Evolutionary conservation across 2,329 filamentous ascomycete species (phyloP), one percentile per base, ranked within the genome.

Genomic region (Monosporascus ibericus): DNA sequence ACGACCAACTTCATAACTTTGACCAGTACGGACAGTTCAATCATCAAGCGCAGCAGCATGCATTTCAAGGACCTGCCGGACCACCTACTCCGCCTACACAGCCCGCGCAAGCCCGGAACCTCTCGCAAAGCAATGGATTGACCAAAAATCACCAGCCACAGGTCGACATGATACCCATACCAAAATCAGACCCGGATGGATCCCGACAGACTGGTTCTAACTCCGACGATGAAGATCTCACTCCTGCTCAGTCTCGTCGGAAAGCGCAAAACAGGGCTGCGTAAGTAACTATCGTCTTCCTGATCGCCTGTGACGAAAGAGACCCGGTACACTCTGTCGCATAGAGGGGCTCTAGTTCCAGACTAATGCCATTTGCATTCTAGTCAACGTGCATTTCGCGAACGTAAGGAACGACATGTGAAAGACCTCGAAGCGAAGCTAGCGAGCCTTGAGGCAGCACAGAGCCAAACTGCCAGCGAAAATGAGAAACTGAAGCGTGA

Each of bases 311-410:
- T n/a, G 49, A 48, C 20, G 30, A 25, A n/a, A 20, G 24, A 20
- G 9, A 1, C 25, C 20, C 20, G 22, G 48, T 18, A 42, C 24
- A 22, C 18, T 9, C 25, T 46, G 22, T 17, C 8, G 11, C 22
- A 38, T 38, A 15, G 47, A 11, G 53, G 36, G 39, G 18, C 30
- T 20, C 20, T 24, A 9, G 22, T 25, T 7, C 25, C 47, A 36
- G 18, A 48, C 53, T 53, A 52, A 58, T 51, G 44, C 24, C 14
- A 17, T 27, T 38, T 27, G 17, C 5, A 40, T 37, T 54, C 17
- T 57, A 96, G 92, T 47, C 94, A 97, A 78, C 87, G 92, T 62
- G 92, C 94, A 34, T 97, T 97, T 70, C 90, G 92, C 55, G 92
- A 97, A 71, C 87, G 92, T 61, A 97, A 97, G 71, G 92, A 97